A percentile compares a stretch with the other conserved stretches of the same genome.
Conservation (phyloP, 257 asterid genomes). For the Solanum virginianum region DNA sequence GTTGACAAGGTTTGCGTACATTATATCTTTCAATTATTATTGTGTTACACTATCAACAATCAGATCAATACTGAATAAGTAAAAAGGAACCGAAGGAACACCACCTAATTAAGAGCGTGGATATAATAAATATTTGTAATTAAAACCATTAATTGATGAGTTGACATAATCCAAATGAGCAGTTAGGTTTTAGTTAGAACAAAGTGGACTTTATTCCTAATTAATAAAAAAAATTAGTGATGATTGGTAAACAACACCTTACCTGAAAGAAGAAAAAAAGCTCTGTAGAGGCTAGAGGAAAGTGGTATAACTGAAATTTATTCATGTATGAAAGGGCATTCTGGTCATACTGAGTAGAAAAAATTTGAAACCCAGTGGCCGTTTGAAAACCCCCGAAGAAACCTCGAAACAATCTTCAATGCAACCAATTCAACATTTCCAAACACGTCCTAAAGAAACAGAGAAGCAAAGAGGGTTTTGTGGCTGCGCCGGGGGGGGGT, state of each 20-base stretch:
- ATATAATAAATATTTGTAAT: neutral
- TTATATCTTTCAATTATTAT: no score
- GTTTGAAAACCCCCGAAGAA: neutral
- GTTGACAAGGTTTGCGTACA: no score
- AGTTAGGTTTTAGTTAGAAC: neutral
- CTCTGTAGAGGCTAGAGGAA: neutral
- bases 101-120: neutral
- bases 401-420: neutral
- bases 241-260: neutral
- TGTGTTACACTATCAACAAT: no score
- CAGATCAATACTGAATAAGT: neutral
- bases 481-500: neutral
- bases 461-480: neutral
- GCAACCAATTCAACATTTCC: neutral
- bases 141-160: neutral
- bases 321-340: neutral
- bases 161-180: neutral
- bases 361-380: neutral
- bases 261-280: neutral
- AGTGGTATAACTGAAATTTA: neutral
- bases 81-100: accelerated
- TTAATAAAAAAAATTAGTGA: neutral
- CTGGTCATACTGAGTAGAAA: neutral
- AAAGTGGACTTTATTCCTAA: neutral
- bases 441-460: neutral